Evolutionary conservation across 306 rosid genomes (phyloP).

Genomic region (Lablab purpureus): DNA sequence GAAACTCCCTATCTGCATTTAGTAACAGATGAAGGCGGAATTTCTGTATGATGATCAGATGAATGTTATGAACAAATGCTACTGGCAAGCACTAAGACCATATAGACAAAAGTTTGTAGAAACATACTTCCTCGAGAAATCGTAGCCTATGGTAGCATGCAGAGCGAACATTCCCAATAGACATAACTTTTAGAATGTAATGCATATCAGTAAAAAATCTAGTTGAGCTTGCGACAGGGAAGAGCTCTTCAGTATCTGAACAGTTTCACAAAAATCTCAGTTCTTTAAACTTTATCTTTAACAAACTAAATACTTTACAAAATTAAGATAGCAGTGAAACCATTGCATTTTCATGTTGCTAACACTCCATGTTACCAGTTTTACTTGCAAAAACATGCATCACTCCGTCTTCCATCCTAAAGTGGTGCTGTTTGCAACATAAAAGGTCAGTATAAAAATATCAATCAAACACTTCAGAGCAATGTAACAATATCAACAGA

Average conservation of each 20-base stretch:
- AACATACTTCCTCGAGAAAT: slow-evolving; percentile 83
- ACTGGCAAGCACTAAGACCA: slow-evolving; percentile 27
- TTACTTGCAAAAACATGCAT: slow-evolving; percentile 68
- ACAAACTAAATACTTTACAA: slow-evolving; percentile 30
- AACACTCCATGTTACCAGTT: slow-evolving; percentile 59
- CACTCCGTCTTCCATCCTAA: slow-evolving; percentile 82
- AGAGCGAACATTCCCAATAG: slow-evolving; percentile 81
- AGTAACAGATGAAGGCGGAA: slow-evolving; percentile 85
- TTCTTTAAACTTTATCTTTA: background rate
- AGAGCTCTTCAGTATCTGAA: slow-evolving; percentile 70
- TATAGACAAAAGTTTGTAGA: slow-evolving; percentile 34
- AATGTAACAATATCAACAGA: slow-evolving; percentile 32
- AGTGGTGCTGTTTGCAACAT: slow-evolving; percentile 64
- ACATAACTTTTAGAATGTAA: slow-evolving; percentile 74
- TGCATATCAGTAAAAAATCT: slow-evolving; percentile 84
- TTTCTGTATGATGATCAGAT: slow-evolving; percentile 68
- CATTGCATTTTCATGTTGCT: slow-evolving; percentile 26
- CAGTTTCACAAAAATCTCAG: slow-evolving; percentile 41
- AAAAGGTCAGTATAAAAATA: slow-evolving; percentile 39
- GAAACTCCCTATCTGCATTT: slow-evolving; percentile 75
- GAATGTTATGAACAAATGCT: slow-evolving; percentile 46
- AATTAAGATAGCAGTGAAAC: slow-evolving; percentile 3
- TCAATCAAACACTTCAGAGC: slow-evolving; percentile 34
- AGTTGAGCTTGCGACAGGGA: slow-evolving; percentile 82
- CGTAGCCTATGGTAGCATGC: slow-evolving; percentile 82